Conservation (phyloP, 2,329 filamentous ascomycete genomes). For the Colletotrichum incanum region DNA sequence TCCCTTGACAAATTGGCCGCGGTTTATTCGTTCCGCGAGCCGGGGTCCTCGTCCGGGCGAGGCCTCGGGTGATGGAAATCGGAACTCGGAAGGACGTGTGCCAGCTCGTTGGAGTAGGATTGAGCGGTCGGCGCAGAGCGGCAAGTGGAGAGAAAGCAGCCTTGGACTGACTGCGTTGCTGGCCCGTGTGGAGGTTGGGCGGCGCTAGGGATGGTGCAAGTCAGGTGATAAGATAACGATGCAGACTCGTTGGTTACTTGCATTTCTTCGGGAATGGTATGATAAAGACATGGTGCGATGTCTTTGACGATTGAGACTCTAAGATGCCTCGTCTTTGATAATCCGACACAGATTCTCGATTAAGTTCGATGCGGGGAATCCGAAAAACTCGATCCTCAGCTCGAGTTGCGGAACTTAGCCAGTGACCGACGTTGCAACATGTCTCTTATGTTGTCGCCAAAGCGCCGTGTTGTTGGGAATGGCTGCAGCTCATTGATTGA, state of each 20-base stretch:
- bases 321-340: neutral
- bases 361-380: neutral
- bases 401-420: constrained; percentile 13
- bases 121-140: neutral
- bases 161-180: no score
- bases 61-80: constrained; percentile 33
- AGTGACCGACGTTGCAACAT: neutral
- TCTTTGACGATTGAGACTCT: neutral
- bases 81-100: constrained; percentile 37
- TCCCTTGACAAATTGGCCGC: constrained; percentile 8
- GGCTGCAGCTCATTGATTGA: neutral
- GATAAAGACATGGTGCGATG: neutral
- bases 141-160: no score
- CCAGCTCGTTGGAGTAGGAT: neutral
- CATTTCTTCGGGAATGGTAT: constrained; percentile 5
- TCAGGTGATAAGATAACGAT: constrained; percentile 27
- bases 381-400: constrained; percentile 13
- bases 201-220: neutral
- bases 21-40: constrained; percentile 24
- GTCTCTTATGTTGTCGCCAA: constrained; percentile 10
- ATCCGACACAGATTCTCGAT: neutral
- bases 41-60: constrained; percentile 9
- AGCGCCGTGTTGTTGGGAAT: constrained; percentile 35
- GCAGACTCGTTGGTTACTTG: neutral
- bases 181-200: constrained; percentile 5